A percentile compares a stretch with the other conserved stretches of the same genome.
These are phyloP conservation scores for Paramecium caudatum DNA, from an alignment of 73 alveolate genomes.

Conservation along the genomic window DNA sequence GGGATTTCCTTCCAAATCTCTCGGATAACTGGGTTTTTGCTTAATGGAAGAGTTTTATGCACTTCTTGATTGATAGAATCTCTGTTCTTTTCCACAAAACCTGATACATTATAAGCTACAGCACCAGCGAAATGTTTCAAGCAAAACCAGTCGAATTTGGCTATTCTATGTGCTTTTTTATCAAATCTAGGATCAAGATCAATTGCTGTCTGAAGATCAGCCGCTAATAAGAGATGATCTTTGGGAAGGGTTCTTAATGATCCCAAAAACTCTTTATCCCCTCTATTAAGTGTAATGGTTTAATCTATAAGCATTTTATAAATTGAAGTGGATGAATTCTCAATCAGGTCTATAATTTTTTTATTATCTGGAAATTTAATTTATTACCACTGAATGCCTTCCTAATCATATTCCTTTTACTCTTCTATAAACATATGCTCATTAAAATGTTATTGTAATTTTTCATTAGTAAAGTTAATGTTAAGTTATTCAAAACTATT, in stretches of 20 bases:
- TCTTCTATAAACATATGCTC: slow-evolving; percentile 79
- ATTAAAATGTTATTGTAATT: slow-evolving; percentile 92
- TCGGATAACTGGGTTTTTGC: background rate
- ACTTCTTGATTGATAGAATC: slow-evolving; percentile 83
- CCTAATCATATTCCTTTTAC: background rate
- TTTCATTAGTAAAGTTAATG: slow-evolving; percentile 97
- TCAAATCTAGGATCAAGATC: slow-evolving; percentile 38
- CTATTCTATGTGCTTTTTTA: slow-evolving; percentile 77
- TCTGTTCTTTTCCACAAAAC: slow-evolving; percentile 93
- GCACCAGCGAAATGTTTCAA: slow-evolving; percentile 96
- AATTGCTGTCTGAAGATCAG: slow-evolving; percentile 8
- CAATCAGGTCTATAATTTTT: slow-evolving; percentile 78
- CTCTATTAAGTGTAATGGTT: slow-evolving; percentile 28
- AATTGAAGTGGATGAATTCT: slow-evolving; percentile 70
- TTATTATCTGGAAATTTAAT: slow-evolving; percentile 82
- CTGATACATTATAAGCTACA: slow-evolving; percentile 86
- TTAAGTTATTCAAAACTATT: slow-evolving; percentile 96
- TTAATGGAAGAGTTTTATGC: background rate
- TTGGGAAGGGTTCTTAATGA: slow-evolving; percentile 62
- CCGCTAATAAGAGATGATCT: slow-evolving; percentile 42
- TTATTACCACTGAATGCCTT: background rate
- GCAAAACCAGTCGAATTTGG: slow-evolving; percentile 71
- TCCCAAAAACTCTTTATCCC: slow-evolving; percentile 69
- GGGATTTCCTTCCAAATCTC: slow-evolving; percentile 53
- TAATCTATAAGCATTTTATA: slow-evolving; percentile 68